These are phyloP conservation scores for Castanea mollissima DNA, from an alignment of 306 rosid genomes.

Conservation along the genomic window DNA sequence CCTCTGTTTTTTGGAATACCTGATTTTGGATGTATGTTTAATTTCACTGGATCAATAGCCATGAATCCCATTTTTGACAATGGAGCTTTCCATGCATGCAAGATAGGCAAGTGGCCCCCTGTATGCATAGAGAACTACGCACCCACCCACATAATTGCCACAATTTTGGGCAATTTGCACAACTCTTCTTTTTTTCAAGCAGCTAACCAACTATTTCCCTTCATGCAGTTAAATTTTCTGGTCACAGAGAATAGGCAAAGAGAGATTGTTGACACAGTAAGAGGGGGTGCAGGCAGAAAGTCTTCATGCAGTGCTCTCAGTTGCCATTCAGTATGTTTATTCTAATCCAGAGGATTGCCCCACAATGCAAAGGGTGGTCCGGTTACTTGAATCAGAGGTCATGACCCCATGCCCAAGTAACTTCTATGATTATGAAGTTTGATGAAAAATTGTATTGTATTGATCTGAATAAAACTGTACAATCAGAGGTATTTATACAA, in stretches of 20 bases:
- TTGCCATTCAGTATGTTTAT: slow-evolving; percentile 89
- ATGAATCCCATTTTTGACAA: background rate
- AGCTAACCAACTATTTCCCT: slow-evolving; percentile 21
- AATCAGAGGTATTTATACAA: no score
- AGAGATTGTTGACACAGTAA: slow-evolving; percentile 81
- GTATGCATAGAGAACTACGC: background rate
- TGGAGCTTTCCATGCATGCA: background rate
- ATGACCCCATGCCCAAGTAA: slow-evolving; percentile 97
- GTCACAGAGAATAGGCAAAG: slow-evolving; percentile 75
- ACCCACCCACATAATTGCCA: background rate
- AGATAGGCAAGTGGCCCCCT: background rate
- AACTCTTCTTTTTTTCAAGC: slow-evolving; percentile 13
- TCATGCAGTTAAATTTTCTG: slow-evolving; percentile 81
- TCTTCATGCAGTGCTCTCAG: slow-evolving; percentile 79
- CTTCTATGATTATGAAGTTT: slow-evolving; percentile 52
- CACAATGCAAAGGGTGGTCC: slow-evolving; percentile 93
- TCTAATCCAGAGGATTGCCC: slow-evolving; percentile 90
- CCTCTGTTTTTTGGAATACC: background rate
- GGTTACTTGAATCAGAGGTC: slow-evolving; percentile 90
- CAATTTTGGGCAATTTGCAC: background rate
- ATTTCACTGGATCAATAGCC: background rate
- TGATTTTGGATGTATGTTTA: background rate
- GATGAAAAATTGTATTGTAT: no score
- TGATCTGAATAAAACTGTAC: no score
- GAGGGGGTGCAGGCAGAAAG: slow-evolving; percentile 84